Conservation (phyloP, 2,329 filamentous ascomycete genomes). For the Penicillium hesseltinei region DNA sequence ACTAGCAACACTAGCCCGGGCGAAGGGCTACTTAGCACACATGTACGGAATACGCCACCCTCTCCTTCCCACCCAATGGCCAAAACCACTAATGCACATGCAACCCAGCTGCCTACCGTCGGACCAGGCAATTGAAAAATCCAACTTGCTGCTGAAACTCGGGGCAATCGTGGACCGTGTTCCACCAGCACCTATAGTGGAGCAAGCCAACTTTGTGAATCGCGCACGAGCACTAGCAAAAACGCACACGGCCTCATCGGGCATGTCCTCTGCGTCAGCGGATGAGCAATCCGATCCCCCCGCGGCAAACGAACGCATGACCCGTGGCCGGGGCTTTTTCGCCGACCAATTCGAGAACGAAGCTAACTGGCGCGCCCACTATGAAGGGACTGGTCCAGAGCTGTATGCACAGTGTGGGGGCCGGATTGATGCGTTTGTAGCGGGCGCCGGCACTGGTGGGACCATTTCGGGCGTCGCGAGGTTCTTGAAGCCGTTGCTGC, state of each 20-base stretch:
- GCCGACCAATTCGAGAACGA: slow-evolving; percentile 93
- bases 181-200: slow-evolving; percentile 87
- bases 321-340: slow-evolving; percentile 79
- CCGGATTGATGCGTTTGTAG: slow-evolving; percentile 78
- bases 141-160: slow-evolving; percentile 80
- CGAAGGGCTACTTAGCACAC: slow-evolving; percentile 84
- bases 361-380: slow-evolving; percentile 86
- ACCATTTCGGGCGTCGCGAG: slow-evolving; percentile 85
- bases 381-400: slow-evolving; percentile 80
- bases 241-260: slow-evolving; percentile 61
- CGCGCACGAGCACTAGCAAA: slow-evolving; percentile 72
- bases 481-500: slow-evolving; percentile 74
- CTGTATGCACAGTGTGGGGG: slow-evolving; percentile 77
- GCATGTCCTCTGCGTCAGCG: slow-evolving; percentile 6
- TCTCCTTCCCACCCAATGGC: neutral
- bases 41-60: slow-evolving; percentile 56
- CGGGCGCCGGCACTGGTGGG: slow-evolving; percentile 90
- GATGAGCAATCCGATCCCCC: slow-evolving; percentile 17
- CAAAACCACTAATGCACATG: slow-evolving; percentile 16
- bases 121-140: slow-evolving; percentile 86
- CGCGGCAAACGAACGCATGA: slow-evolving; percentile 29
- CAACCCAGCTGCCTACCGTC: slow-evolving; percentile 76
- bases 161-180: slow-evolving; percentile 93
- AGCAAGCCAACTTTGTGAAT: slow-evolving; percentile 91
- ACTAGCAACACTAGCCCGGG: slow-evolving; percentile 81